phyloP scores from a whole-genome alignment of 306 rosid species.

The Vicia villosa region DNA sequence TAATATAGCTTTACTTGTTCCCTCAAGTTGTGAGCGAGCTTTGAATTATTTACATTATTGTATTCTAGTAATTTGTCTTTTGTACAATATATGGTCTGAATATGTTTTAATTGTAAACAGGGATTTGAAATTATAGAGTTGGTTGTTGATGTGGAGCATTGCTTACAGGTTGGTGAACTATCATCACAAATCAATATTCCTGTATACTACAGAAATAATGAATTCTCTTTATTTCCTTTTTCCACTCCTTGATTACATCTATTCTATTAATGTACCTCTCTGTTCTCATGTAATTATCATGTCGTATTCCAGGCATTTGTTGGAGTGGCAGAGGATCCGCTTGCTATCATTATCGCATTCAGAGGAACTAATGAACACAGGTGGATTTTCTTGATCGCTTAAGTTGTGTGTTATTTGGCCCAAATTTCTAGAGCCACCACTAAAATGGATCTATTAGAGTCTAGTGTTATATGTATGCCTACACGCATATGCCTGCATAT shows the following conservation, averaged over 20 bases:
- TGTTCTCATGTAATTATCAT: slow-evolving; percentile 29
- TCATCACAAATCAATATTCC: slow-evolving; percentile 11
- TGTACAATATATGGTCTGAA: slow-evolving; percentile 33
- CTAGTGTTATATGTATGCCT: too few relatives aligned
- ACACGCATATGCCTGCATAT: not conserved
- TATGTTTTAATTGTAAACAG: slow-evolving; percentile 55
- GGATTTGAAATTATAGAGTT: slow-evolving; percentile 93
- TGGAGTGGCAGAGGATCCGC: slow-evolving; percentile 79
- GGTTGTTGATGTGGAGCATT: slow-evolving; percentile 88
- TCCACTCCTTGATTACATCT: not conserved
- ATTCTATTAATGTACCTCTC: not conserved
- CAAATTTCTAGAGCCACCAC: too few relatives aligned
- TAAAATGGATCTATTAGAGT: slow-evolving; percentile 34
- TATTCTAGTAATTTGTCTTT: slow-evolving; percentile 24
- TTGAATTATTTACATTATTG: slow-evolving; percentile 19
- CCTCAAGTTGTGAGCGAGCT: slow-evolving; percentile 19
- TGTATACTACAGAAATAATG: slow-evolving; percentile 11
- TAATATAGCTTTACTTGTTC: slow-evolving; percentile 29
- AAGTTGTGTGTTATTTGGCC: slow-evolving; percentile 4
- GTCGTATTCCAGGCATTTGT: slow-evolving; percentile 69
- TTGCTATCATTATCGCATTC: slow-evolving; percentile 84
- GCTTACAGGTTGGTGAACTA: slow-evolving; percentile 91
- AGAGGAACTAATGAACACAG: slow-evolving; percentile 97
- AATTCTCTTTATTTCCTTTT: slow-evolving; percentile 16
- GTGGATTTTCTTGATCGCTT: slow-evolving; percentile 40